A percentile compares a stretch with the other conserved stretches of the same genome.
Conservation (phyloP, 345 rosid genomes). For the Rhizophora mangle region DNA sequence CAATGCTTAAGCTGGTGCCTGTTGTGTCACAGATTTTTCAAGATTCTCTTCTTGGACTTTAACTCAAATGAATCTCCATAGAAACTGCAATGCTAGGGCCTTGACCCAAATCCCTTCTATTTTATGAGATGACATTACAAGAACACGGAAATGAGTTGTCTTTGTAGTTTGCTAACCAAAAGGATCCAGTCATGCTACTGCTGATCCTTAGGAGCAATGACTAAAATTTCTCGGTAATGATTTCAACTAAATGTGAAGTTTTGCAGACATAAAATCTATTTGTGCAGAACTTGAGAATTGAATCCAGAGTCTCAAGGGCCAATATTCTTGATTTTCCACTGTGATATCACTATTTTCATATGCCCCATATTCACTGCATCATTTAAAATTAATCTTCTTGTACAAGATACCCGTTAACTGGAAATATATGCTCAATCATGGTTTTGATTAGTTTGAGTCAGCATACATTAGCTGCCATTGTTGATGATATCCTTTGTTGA, state of each 20-base stretch:
- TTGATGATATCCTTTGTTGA: conserved; percentile 7
- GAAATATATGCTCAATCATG: not conserved
- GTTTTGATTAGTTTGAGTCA: not conserved
- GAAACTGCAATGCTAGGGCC: not conserved
- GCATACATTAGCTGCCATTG: not conserved
- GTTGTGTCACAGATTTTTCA: too few species aligned
- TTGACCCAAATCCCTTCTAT: not conserved
- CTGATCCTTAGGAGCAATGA: not conserved
- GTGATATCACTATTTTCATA: not conserved
- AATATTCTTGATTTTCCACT: not conserved
- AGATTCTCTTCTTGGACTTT: not conserved
- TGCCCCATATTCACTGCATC: not conserved
- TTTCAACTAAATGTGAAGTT: not conserved
- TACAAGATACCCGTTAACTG: not conserved
- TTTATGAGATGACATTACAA: not conserved
- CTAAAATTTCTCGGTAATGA: not conserved
- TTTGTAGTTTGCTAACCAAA: not conserved
- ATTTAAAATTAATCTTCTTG: not conserved
- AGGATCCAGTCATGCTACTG: not conserved
- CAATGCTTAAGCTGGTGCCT: too few species aligned
- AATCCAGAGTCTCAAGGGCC: not conserved
- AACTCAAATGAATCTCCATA: not conserved
- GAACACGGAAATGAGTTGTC: not conserved
- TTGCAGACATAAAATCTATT: not conserved
- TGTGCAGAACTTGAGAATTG: not conserved